Conservation (phyloP, 2,329 filamentous ascomycete genomes). For the Xylaria sp. region DNA sequence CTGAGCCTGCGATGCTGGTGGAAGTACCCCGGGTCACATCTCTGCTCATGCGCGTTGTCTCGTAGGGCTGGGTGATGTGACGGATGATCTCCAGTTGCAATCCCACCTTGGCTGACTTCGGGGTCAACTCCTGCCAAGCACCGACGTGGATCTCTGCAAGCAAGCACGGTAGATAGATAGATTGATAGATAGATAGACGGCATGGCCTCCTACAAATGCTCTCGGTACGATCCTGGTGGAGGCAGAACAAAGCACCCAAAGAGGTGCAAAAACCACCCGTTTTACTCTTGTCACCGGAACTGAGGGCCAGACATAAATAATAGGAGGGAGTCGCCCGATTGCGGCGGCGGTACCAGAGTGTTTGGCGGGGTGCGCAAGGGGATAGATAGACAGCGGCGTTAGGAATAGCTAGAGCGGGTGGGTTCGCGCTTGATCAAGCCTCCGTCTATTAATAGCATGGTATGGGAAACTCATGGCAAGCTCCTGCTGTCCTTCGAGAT, state of each 20-base stretch:
- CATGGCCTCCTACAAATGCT: not conserved
- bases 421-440: conserved; percentile 3
- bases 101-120: not conserved
- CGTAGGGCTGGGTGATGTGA: conserved; percentile 19
- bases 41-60: not conserved
- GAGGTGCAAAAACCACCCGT: not conserved
- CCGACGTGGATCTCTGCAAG: conserved; percentile 2
- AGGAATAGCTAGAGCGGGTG: not conserved
- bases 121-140: conserved; percentile 20
- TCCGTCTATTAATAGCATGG: conserved; percentile 27
- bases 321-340: not conserved
- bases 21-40: not conserved
- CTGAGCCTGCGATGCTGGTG: not conserved
- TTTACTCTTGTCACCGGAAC: not conserved
- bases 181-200: no score
- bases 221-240: not conserved
- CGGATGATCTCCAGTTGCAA: conserved; percentile 4
- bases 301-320: not conserved
- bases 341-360: not conserved
- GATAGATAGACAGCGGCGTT: not conserved
- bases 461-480: not conserved
- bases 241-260: not conserved
- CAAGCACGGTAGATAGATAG: no score
- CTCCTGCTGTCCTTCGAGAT: not conserved
- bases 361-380: conserved; percentile 12